A percentile compares a stretch with the other conserved stretches of the same genome.
phyloP scores from a whole-genome alignment of 1,139 yeast species.

The Zhuliangozyma parablackwelliae region DNA sequence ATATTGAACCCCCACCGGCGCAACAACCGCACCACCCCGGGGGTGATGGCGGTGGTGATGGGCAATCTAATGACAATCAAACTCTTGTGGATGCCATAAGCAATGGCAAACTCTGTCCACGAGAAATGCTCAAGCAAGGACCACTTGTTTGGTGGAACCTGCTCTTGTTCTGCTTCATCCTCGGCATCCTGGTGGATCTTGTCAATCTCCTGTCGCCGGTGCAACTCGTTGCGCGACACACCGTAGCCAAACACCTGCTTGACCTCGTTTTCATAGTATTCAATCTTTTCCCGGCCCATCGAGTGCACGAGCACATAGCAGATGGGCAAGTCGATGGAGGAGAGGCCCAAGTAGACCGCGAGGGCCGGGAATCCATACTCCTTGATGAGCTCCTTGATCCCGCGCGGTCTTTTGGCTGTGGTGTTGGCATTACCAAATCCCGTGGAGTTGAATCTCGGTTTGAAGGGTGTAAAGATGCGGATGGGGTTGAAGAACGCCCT shows the following conservation, averaged over 20 bases:
- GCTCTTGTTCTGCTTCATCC: constrained; percentile 1
- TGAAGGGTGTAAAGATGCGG: too few species aligned
- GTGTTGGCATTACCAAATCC: not conserved
- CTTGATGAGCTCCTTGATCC: constrained; percentile 67
- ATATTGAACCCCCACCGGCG: constrained; percentile 79
- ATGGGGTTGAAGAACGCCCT: not conserved
- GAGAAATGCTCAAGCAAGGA: constrained; percentile 27
- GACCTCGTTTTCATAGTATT: constrained; percentile 56
- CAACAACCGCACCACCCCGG: constrained; percentile 62
- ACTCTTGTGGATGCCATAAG: constrained; percentile 91
- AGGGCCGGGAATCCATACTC: constrained; percentile 91
- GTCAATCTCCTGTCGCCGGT: constrained; percentile 28
- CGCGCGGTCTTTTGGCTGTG: constrained; percentile 22
- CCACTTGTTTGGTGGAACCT: constrained; percentile 15
- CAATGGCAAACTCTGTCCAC: constrained; percentile 74
- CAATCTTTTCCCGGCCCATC: constrained; percentile 76
- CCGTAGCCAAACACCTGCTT: constrained; percentile 61
- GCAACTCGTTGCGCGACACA: constrained; percentile 36
- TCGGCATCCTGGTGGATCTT: constrained; percentile 17
- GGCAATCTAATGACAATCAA: constrained; percentile 80
- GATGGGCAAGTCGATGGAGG: constrained; percentile 74
- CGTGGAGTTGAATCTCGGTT: constrained; percentile 18
- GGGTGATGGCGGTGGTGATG: constrained; percentile 88
- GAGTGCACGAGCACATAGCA: constrained; percentile 82
- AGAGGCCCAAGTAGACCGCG: constrained; percentile 72